Evolutionary conservation across 2,329 filamentous ascomycete genomes (phyloP).

Genomic region (Dothiorella sarmentorum): DNA sequence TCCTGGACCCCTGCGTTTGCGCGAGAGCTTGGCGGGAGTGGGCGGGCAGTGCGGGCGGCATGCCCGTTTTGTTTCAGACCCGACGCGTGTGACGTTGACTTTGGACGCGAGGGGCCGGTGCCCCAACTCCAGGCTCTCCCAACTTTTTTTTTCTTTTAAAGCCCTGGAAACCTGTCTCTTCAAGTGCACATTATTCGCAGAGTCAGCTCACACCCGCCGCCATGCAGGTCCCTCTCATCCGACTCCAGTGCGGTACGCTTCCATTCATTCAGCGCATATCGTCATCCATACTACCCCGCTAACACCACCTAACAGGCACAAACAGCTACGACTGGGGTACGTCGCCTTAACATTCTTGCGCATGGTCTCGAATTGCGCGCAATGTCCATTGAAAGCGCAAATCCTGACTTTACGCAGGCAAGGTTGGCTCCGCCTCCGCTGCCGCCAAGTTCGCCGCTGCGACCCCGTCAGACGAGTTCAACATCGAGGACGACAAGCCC

Average conservation of each 20-base stretch:
- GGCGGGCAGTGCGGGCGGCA: not conserved
- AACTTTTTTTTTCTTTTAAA: not conserved
- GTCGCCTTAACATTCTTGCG: slow-evolving; percentile 25
- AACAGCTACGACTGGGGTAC: slow-evolving; percentile 98
- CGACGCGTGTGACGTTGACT: slow-evolving; percentile 16
- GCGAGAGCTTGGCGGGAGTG: no score
- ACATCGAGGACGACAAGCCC: slow-evolving; percentile 79
- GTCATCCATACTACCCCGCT: slow-evolving; percentile 23
- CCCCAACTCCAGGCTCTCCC: not conserved
- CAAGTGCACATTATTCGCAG: no score
- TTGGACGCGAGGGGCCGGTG: slow-evolving; percentile 3
- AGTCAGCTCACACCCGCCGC: not conserved
- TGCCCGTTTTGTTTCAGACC: not conserved
- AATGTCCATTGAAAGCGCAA: no score
- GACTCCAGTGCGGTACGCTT: slow-evolving; percentile 72
- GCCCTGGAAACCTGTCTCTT: no score
- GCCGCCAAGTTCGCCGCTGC: slow-evolving; percentile 87
- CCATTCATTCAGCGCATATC: slow-evolving; percentile 20
- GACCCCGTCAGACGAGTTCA: slow-evolving; percentile 70
- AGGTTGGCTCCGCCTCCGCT: slow-evolving; percentile 80
- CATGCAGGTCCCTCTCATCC: slow-evolving; percentile 78
- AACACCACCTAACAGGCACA: slow-evolving; percentile 61
- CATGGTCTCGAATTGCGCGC: no score
- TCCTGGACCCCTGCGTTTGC: slow-evolving; percentile 6
- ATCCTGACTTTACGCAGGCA: slow-evolving; percentile 53